Conservation (phyloP, 305 asterid genomes). For the Fraxinus dipetala region DNA sequence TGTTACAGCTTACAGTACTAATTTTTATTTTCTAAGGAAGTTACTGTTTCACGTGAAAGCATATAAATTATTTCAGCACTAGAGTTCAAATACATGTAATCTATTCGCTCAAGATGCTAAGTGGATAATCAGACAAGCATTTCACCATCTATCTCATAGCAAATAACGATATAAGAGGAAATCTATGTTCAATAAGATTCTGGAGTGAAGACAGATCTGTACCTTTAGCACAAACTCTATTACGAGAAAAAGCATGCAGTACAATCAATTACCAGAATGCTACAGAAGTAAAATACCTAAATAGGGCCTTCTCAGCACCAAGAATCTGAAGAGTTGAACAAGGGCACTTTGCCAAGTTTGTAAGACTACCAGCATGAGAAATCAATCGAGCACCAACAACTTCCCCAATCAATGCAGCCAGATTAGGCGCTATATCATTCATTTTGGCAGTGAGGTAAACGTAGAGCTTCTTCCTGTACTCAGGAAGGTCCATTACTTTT, state of each 20-base stretch:
- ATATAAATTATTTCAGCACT: neutral
- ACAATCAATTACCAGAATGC: neutral
- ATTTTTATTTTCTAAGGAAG: neutral
- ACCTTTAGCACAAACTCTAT: constrained; percentile 42
- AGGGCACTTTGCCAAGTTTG: constrained; percentile 92
- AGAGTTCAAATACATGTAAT: neutral
- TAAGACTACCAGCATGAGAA: constrained; percentile 96
- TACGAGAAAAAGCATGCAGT: neutral
- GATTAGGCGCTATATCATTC: constrained; percentile 19
- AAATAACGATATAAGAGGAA: neutral
- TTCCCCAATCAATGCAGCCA: constrained; percentile 94
- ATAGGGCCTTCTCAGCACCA: constrained; percentile 97
- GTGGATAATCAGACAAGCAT: neutral
- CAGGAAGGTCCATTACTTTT: constrained; percentile 91
- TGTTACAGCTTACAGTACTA: neutral
- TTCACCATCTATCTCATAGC: neutral
- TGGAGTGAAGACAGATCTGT: constrained; percentile 21
- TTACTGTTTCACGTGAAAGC: neutral
- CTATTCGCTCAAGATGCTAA: neutral
- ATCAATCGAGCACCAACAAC: constrained; percentile 95
- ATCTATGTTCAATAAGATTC: neutral
- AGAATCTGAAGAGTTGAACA: constrained; percentile 96
- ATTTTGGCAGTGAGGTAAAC: constrained; percentile 33
- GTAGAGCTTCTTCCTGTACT: constrained; percentile 82
- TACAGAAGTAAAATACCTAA: constrained; percentile 44